A percentile compares a stretch with the other conserved stretches of the same genome.
Evolutionary conservation across 2,329 filamentous ascomycete genomes (phyloP).

Genomic region (Ceratocystis eucalypticola): DNA sequence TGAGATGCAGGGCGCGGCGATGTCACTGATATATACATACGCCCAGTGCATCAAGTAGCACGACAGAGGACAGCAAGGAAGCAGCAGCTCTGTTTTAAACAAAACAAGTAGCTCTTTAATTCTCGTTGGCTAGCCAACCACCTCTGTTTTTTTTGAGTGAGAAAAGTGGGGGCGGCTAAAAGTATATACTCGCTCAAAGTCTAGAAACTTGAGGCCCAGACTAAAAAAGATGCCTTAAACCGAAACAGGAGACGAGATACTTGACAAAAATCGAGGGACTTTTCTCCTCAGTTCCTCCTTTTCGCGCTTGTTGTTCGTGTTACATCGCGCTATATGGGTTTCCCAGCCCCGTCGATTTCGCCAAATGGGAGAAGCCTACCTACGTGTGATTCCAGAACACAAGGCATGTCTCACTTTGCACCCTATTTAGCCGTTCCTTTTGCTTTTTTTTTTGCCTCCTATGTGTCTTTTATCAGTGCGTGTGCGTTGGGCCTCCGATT

Average conservation of each 20-base stretch:
- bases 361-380: neutral
- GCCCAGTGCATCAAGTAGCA: too few relatives aligned
- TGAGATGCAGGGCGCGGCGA: too few relatives aligned
- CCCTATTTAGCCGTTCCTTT: too few relatives aligned
- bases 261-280: neutral
- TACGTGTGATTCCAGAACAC: neutral
- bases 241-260: neutral
- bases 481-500: neutral
- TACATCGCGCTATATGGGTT: neutral
- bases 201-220: neutral
- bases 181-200: neutral
- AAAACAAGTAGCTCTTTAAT: neutral
- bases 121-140: slow-evolving; percentile 11
- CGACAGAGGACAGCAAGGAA: too few relatives aligned
- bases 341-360: slow-evolving; percentile 9
- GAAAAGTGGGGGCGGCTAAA: slow-evolving; percentile 1
- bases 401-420: neutral
- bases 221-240: slow-evolving; percentile 2
- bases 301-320: neutral
- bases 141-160: neutral
- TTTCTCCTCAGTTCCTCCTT: neutral
- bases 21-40: too few relatives aligned
- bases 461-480: neutral
- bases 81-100: neutral
- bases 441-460: neutral